Evolutionary conservation across 1,284 basidiomycete genomes (phyloP).

Genomic region (Naganishia sp.): DNA sequence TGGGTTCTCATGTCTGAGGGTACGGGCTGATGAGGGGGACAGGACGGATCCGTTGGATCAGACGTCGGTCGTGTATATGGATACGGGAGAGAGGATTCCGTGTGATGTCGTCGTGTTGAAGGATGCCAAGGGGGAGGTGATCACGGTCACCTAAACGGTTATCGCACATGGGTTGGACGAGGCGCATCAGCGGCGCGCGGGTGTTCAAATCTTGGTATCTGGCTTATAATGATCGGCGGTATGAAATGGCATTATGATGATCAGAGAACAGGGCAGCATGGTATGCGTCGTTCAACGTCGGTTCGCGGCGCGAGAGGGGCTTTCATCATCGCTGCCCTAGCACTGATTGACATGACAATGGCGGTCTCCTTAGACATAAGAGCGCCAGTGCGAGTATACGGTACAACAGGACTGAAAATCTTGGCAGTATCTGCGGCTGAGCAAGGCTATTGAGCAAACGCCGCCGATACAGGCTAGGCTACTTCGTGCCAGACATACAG

Average conservation of each 20-base stretch:
- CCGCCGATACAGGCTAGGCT: no score
- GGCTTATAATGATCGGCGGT: not conserved
- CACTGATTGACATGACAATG: no score
- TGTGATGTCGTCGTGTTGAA: conserved; percentile 86
- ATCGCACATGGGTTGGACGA: not conserved
- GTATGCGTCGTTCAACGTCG: not conserved
- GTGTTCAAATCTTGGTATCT: not conserved
- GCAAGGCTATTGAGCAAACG: no score
- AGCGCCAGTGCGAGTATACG: no score
- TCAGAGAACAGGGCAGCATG: not conserved
- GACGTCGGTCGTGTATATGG: conserved; percentile 83
- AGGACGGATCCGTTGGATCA: conserved; percentile 76
- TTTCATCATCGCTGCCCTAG: no score
- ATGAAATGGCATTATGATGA: not conserved
- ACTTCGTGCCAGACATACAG: no score
- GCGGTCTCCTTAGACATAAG: no score
- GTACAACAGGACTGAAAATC: no score
- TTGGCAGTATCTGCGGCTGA: no score
- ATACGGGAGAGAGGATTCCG: conserved; percentile 89
- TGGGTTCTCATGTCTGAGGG: not conserved
- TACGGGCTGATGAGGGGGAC: not conserved
- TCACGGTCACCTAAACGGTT: conserved; percentile 68
- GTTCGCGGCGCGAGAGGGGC: no score
- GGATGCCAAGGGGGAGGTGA: conserved; percentile 72
- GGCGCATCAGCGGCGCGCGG: no score